phyloP scores from a whole-genome alignment of 2,329 filamentous ascomycete species.

The Proliferodiscus dingleyae region DNA sequence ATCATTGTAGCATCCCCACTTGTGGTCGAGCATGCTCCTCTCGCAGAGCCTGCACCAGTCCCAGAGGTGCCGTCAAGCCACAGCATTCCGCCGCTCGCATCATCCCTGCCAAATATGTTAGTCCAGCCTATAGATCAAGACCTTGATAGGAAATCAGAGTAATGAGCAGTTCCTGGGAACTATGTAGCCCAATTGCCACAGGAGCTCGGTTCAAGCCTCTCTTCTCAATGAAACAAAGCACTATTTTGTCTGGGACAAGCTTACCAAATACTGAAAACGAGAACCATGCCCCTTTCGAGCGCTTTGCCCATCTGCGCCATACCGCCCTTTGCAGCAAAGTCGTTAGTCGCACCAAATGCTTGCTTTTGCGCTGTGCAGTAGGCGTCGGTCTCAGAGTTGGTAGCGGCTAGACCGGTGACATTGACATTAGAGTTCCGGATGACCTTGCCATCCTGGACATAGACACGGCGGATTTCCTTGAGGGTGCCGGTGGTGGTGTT shows the following conservation, averaged over 20 bases:
- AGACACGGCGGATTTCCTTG: conserved; percentile 48
- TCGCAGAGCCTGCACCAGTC: conserved; percentile 41
- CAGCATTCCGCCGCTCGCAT: conserved; percentile 59
- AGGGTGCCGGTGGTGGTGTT: conserved; percentile 45
- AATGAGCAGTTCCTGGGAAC: no score
- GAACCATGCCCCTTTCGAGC: conserved; percentile 51
- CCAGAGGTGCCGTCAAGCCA: conserved; percentile 60
- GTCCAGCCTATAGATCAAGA: no score
- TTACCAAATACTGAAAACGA: conserved; percentile 58
- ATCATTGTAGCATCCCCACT: conserved; percentile 46
- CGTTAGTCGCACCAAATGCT: conserved; percentile 46
- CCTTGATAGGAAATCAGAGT: no score
- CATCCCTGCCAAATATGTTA: no score
- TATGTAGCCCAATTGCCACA: no score
- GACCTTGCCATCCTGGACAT: conserved; percentile 49
- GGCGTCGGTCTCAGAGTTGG: conserved; percentile 48
- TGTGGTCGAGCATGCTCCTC: conserved; percentile 48
- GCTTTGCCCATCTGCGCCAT: conserved; percentile 49
- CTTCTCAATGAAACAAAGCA: no score
- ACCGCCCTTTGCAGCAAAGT: conserved; percentile 51
- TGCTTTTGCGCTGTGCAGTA: conserved; percentile 52
- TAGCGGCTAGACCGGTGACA: conserved; percentile 39
- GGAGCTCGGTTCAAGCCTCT: no score
- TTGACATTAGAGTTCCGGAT: conserved; percentile 44
- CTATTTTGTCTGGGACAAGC: no score